These are phyloP conservation scores for Globisporangium acanthophoron DNA, from an alignment of 352 stramenopile species.

Conservation along the genomic window DNA sequence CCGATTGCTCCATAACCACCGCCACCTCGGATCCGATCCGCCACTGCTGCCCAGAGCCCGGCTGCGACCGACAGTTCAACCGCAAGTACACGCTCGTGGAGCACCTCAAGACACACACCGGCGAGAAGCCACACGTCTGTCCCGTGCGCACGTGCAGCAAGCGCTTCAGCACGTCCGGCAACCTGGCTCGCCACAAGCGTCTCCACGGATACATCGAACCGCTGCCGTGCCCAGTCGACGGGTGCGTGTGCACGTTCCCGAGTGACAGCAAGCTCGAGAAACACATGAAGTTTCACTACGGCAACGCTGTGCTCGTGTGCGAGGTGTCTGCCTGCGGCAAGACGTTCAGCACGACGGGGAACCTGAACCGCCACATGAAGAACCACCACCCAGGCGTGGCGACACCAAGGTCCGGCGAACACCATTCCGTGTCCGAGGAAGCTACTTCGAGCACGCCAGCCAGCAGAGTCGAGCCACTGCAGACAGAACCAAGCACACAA, in stretches of 20 bases:
- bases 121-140: slow-evolving; percentile 47
- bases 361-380: slow-evolving; percentile 35
- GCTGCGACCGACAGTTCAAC: slow-evolving; percentile 26
- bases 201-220: slow-evolving; percentile 39
- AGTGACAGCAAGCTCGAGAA: slow-evolving; percentile 41
- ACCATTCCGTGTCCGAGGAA: background rate
- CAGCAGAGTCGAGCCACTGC: too few relatives aligned
- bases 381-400: slow-evolving; percentile 3
- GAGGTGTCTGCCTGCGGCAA: slow-evolving; percentile 23
- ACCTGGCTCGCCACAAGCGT: slow-evolving; percentile 46
- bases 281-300: slow-evolving; percentile 47
- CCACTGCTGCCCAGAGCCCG: slow-evolving; percentile 21
- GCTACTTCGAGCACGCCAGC: too few relatives aligned
- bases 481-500: too few relatives aligned
- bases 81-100: slow-evolving; percentile 50
- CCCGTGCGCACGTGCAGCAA: slow-evolving; percentile 37
- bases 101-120: slow-evolving; percentile 57
- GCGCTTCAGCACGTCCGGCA: slow-evolving; percentile 48
- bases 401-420: background rate
- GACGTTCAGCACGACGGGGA: slow-evolving; percentile 45
- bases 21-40: background rate
- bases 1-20: background rate
- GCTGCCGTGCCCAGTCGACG: slow-evolving; percentile 18
- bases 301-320: slow-evolving; percentile 34
- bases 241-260: slow-evolving; percentile 33